These are phyloP conservation scores for Penicillium paneum DNA, from an alignment of 2,329 filamentous ascomycete species.

Conservation along the genomic window DNA sequence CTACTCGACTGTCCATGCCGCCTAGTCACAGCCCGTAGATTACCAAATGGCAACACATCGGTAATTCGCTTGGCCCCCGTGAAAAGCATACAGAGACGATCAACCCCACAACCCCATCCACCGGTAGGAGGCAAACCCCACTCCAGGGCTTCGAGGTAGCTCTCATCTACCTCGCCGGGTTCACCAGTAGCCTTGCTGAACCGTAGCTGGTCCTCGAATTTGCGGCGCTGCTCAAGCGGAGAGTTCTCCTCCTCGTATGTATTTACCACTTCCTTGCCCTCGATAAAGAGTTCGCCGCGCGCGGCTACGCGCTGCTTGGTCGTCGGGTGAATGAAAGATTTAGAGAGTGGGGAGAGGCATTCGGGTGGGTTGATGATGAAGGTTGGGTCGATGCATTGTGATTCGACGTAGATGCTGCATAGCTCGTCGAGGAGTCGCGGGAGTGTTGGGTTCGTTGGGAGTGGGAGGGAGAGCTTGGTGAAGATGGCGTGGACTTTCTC, in stretches of 20 bases:
- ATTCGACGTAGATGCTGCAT: slow-evolving; percentile 72
- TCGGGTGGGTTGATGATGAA: slow-evolving; percentile 90
- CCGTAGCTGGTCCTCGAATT: slow-evolving; percentile 64
- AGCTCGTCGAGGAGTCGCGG: slow-evolving; percentile 79
- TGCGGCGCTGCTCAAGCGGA: slow-evolving; percentile 77
- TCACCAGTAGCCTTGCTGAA: slow-evolving; percentile 50
- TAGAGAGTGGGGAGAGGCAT: slow-evolving; percentile 85
- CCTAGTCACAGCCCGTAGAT: slow-evolving; percentile 56
- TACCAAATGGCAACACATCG: slow-evolving; percentile 87
- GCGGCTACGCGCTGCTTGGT: slow-evolving; percentile 73
- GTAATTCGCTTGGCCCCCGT: slow-evolving; percentile 73
- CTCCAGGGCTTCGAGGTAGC: slow-evolving; percentile 78
- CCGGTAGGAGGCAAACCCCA: slow-evolving; percentile 92
- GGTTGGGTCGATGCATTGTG: slow-evolving; percentile 66
- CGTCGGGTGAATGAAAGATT: slow-evolving; percentile 70
- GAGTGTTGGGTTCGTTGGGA: slow-evolving; percentile 55
- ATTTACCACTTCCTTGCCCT: slow-evolving; percentile 80
- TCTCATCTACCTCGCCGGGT: slow-evolving; percentile 63
- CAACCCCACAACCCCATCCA: slow-evolving; percentile 92
- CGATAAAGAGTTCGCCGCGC: slow-evolving; percentile 79
- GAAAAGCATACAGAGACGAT: slow-evolving; percentile 88
- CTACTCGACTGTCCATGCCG: slow-evolving; percentile 9
- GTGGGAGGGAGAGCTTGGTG: slow-evolving; percentile 45
- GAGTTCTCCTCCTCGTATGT: slow-evolving; percentile 99
- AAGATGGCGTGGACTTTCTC: slow-evolving; percentile 58